These are phyloP conservation scores for Phylloporus sp. DNA, from an alignment of 768 basidiomycete species.

Conservation along the genomic window DNA sequence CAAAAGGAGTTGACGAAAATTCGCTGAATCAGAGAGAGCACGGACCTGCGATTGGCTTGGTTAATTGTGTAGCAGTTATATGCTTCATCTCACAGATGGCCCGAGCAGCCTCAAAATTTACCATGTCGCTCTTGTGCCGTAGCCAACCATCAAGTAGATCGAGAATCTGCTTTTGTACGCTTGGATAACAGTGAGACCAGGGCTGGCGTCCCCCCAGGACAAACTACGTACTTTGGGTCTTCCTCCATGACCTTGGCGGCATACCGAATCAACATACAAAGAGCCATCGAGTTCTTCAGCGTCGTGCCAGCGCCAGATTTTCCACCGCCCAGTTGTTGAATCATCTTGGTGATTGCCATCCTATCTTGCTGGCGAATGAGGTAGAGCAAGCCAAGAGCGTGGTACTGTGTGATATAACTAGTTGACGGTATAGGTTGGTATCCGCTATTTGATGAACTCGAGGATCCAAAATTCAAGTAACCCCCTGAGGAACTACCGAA, in stretches of 20 bases:
- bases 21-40: not conserved
- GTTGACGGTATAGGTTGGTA: slow-evolving; percentile 82
- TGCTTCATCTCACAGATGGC: slow-evolving; percentile 96
- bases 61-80: slow-evolving; percentile 71
- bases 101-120: slow-evolving; percentile 97
- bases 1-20: slow-evolving; percentile 6
- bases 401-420: slow-evolving; percentile 95
- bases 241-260: slow-evolving; percentile 99
- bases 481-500: slow-evolving; percentile 54
- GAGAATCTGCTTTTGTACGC: slow-evolving; percentile 87
- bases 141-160: slow-evolving; percentile 94
- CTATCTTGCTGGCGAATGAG: slow-evolving; percentile 95
- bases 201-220: not conserved
- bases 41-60: slow-evolving; percentile 85
- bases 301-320: slow-evolving; percentile 80
- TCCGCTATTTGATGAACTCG: slow-evolving; percentile 49
- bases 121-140: slow-evolving; percentile 99
- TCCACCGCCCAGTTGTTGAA: slow-evolving; percentile 92
- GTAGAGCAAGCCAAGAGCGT: slow-evolving; percentile 90
- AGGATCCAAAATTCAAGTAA: slow-evolving; percentile 70
- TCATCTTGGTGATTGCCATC: slow-evolving; percentile 99
- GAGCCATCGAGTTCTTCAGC: slow-evolving; percentile 92
- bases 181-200: slow-evolving; percentile 28
- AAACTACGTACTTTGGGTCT: slow-evolving; percentile 83
- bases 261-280: slow-evolving; percentile 98